Evolutionary conservation across 2,329 filamentous ascomycete genomes (phyloP), one percentile per base, ranked within the genome.

Genomic region (Colletotrichum godetiae): DNA sequence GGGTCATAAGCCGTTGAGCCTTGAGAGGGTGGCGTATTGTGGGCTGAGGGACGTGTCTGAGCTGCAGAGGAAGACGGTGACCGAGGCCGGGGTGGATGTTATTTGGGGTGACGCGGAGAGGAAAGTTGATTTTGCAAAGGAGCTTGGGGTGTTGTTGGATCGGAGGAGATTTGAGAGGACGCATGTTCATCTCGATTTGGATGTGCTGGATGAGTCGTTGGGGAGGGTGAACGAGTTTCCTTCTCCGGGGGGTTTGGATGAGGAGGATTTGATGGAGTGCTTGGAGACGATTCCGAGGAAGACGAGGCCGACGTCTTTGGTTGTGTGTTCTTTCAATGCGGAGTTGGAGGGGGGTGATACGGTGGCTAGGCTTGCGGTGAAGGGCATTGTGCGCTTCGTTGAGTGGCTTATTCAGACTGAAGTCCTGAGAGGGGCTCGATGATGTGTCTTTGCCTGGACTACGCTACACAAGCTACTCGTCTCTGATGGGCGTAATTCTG

Each of bases 121-220:
- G 1, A 67, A 73, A 13, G 66, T 76, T 6, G 73, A 74, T 11
- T 67, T 67, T 52, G 42, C 52, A 8, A 67, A n/a, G 7, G 55
- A 60, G 22, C 35, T 67, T 11, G 37, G 56, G 1, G 6, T 22
- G 11, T 13, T 59, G 24, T n/a, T 67, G 29, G 22, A 22, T 2
- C 65, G 22, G 19, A 67, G 35, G 29, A 0, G 1, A 8, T 60
- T 67, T 2, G 10, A 1, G n/a, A 67, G 13, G 56, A 67, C 65
- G 56, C 65, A 67, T 60, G 10, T 60, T 6, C 65, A 60, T 37
- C 65, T 53, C 0, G 65, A 67, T 42, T 5, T 60, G n/a, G 55
- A 67, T 37, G 65, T 60, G n/a, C 10, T 37, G 52, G 59, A 69
- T 5, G 67, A 69, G 59, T 68, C 58, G 1, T 1, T 68, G 27